Base-by-base conservation (phyloP, 2,329 filamentous ascomycete species). In the Tolypocladium inflatum region DNA sequence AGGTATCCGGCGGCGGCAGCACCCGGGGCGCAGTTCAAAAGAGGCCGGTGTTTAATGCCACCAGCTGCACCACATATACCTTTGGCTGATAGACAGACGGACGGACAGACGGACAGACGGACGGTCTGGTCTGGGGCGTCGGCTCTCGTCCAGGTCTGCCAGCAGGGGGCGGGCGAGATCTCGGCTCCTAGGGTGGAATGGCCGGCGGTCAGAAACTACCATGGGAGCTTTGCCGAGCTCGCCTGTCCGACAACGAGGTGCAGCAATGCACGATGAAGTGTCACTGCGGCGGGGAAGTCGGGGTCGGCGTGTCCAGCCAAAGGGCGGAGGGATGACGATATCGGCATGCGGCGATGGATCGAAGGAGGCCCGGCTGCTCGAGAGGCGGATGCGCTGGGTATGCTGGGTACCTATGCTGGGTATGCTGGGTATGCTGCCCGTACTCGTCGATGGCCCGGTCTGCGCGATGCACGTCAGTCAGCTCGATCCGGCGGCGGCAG, bases 251-350 rank as follows among this genome's bases (percentile, higher is more conserved):
- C 41, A 45, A 55, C 23, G 56, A 54, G 9, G 58, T 53, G 59
- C 56, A 55, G 55, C 56, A 55, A 58, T 65, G 63, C 63, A 61
- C 60, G 63, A 56, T 64, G 63, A 65, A 60, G 58, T 65, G 63
- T 63, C 63, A 62, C 59, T 57, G 57, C 53, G 59, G 63, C 57
- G 60, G 58, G 54, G 62, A 45, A 37, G 41, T 26, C 23, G 26
- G 45, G n/a, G 37, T 55, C 43, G 39, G 42, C 57, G 59, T 45
- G 55, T 56, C 53, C 54, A 50, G 21, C 48, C 41, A 21, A 21
- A 38, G 50, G 42, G 30, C 39, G 17, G 43, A 26, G 48, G 37
- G 35, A 52, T 57, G 43, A 37, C 54, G 17, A 54, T 39, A 15
- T 11, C 15, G 42, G n/a, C 2, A 26, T 33, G 45, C 45, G 45